Conservation (phyloP, 2,329 filamentous ascomycete genomes). For the Botryotinia convoluta region DNA sequence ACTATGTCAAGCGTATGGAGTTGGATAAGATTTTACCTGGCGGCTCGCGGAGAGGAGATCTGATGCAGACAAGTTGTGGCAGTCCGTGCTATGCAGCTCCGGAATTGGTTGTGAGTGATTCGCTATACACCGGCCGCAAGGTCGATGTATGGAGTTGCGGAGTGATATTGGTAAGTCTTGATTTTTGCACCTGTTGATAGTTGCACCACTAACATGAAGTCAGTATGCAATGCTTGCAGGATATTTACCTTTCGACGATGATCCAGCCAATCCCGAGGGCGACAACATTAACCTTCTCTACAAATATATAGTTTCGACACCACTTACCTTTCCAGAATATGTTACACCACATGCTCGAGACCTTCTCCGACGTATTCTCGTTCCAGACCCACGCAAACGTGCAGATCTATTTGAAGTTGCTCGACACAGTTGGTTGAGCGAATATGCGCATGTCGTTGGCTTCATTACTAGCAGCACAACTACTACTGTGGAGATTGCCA, state of each 20-base stretch:
- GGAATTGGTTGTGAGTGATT: conserved; percentile 95
- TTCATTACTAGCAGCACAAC: conserved; percentile 97
- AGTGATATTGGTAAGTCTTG: conserved; percentile 80
- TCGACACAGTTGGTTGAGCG: conserved; percentile 95
- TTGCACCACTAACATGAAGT: conserved; percentile 29
- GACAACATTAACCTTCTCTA: conserved; percentile 99
- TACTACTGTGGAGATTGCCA: conserved; percentile 78
- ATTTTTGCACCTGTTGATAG: conserved; percentile 9
- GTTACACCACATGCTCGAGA: conserved; percentile 96
- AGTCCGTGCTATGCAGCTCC: conserved; percentile 97
- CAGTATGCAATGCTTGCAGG: conserved; percentile 99
- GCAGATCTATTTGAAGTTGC: conserved; percentile 97
- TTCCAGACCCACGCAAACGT: conserved; percentile 90
- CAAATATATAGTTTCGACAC: conserved; percentile 98
- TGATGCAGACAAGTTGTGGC: conserved; percentile 99
- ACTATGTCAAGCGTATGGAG: conserved; percentile 83
- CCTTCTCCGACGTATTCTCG: conserved; percentile 85
- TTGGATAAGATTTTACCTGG: conserved; percentile 75
- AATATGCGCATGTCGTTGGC: conserved; percentile 93
- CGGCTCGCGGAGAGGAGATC: conserved; percentile 78
- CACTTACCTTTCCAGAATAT: conserved; percentile 96
- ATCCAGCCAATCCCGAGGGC: conserved; percentile 95
- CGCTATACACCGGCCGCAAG: conserved; percentile 93
- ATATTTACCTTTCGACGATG: conserved; percentile 96
- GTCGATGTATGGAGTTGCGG: conserved; percentile 99